These are phyloP conservation scores for Aspergillus ibericus DNA, from an alignment of 2,329 filamentous ascomycete genomes.

Conservation along the genomic window DNA sequence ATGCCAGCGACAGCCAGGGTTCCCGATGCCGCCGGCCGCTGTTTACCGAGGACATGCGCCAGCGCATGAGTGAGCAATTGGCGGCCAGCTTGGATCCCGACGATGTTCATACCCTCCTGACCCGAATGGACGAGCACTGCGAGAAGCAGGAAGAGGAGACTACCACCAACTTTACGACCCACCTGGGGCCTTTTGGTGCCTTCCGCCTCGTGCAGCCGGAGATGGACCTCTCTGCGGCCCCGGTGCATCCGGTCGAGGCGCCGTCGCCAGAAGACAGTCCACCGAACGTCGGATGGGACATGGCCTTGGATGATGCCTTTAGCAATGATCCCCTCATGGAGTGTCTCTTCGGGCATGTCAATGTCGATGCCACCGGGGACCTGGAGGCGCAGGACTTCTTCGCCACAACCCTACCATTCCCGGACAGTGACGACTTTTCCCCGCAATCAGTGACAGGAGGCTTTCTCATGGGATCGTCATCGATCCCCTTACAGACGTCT, in stretches of 20 bases:
- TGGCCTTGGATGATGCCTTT: background rate
- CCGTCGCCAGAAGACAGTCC: background rate
- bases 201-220: background rate
- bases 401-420: slow-evolving; percentile 8
- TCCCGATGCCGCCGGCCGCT: slow-evolving; percentile 45
- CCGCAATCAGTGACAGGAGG: background rate
- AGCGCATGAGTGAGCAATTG: slow-evolving; percentile 39
- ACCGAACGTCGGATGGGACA: background rate
- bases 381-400: slow-evolving; percentile 3
- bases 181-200: background rate
- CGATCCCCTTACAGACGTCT: background rate
- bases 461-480: background rate
- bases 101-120: slow-evolving; percentile 19
- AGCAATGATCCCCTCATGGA: slow-evolving; percentile 9
- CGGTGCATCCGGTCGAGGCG: background rate
- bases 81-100: slow-evolving; percentile 31
- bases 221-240: background rate
- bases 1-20: slow-evolving; percentile 23
- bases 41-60: slow-evolving; percentile 41
- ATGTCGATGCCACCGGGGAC: background rate
- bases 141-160: background rate
- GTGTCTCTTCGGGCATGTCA: slow-evolving; percentile 5
- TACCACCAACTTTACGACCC: background rate
- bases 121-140: slow-evolving; percentile 33
- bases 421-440: background rate